Conservation (phyloP, 2,329 filamentous ascomycete species). For the Colletotrichum nymphaeae region DNA sequence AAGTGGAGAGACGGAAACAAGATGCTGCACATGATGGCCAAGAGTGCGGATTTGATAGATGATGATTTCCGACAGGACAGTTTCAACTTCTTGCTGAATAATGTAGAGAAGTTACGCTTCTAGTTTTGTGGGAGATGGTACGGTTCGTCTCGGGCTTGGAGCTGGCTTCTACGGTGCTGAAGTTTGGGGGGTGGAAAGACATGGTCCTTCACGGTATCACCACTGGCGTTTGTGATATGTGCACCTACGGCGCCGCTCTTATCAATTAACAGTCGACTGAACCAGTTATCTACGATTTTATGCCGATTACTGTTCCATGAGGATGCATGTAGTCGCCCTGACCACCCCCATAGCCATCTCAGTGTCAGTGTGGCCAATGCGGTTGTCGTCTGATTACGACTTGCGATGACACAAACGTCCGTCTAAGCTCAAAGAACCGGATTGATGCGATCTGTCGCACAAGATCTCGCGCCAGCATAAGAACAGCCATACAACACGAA, state of each 20-base stretch:
- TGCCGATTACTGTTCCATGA: neutral
- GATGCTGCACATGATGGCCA: slow-evolving; percentile 44
- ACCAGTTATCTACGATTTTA: no score
- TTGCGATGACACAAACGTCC: neutral
- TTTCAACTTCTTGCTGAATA: slow-evolving; percentile 34
- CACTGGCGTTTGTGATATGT: no score
- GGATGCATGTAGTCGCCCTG: neutral
- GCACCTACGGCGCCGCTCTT: no score
- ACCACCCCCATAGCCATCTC: no score
- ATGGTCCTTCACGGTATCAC: no score
- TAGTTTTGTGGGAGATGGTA: neutral
- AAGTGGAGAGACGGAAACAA: slow-evolving; percentile 54
- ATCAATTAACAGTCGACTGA: neutral
- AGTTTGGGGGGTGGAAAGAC: no score
- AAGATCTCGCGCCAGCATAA: neutral
- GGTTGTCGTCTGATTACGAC: neutral
- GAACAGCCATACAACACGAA: no score
- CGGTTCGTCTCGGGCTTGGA: neutral
- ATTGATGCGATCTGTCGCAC: neutral
- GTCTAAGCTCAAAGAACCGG: neutral
- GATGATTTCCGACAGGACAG: slow-evolving; percentile 38
- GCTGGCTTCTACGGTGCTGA: neutral
- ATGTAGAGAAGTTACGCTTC: slow-evolving; percentile 23
- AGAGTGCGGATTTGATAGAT: slow-evolving; percentile 27
- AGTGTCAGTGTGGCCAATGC: no score